These are phyloP conservation scores for Colletotrichum cereale DNA, from an alignment of 2,329 filamentous ascomycete species.

Conservation along the genomic window DNA sequence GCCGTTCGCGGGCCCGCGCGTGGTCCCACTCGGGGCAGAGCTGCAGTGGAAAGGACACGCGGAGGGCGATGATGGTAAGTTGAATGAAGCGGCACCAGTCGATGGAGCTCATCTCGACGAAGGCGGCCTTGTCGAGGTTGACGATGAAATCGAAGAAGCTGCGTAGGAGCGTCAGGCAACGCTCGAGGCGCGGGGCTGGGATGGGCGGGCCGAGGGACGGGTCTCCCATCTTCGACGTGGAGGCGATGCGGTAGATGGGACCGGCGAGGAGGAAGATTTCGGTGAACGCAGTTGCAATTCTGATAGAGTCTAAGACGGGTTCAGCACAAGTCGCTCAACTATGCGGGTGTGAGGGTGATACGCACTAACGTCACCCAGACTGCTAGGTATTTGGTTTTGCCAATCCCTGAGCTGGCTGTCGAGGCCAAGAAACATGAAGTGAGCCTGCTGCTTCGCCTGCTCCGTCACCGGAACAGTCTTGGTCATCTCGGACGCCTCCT, in stretches of 20 bases:
- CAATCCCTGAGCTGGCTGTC: slow-evolving; percentile 61
- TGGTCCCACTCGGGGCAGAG: slow-evolving; percentile 52
- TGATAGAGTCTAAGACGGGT: slow-evolving; percentile 7
- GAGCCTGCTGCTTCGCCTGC: slow-evolving; percentile 55
- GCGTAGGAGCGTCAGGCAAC: slow-evolving; percentile 46
- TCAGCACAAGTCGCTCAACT: slow-evolving; percentile 42
- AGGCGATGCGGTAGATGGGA: slow-evolving; percentile 47
- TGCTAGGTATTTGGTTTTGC: slow-evolving; percentile 49
- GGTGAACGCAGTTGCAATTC: slow-evolving; percentile 44
- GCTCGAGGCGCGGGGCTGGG: slow-evolving; percentile 42
- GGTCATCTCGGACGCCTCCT: slow-evolving; percentile 53
- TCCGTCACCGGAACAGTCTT: slow-evolving; percentile 44
- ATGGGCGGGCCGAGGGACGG: slow-evolving; percentile 36
- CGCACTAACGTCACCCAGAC: slow-evolving; percentile 29
- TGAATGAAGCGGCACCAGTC: slow-evolving; percentile 60
- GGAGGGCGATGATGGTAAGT: slow-evolving; percentile 57
- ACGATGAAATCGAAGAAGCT: slow-evolving; percentile 51
- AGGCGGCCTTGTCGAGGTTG: slow-evolving; percentile 47
- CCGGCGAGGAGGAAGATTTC: slow-evolving; percentile 55
- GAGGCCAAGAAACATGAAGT: slow-evolving; percentile 61
- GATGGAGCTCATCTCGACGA: slow-evolving; percentile 54
- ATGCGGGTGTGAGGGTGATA: slow-evolving; percentile 44
- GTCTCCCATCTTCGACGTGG: slow-evolving; percentile 30
- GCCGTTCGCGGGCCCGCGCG: slow-evolving; percentile 52
- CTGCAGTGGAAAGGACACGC: slow-evolving; percentile 60